Evolutionary conservation across 345 rosid species (phyloP), one percentile per base, ranked within the genome.

Genomic region (Bruguiera sexangula): DNA sequence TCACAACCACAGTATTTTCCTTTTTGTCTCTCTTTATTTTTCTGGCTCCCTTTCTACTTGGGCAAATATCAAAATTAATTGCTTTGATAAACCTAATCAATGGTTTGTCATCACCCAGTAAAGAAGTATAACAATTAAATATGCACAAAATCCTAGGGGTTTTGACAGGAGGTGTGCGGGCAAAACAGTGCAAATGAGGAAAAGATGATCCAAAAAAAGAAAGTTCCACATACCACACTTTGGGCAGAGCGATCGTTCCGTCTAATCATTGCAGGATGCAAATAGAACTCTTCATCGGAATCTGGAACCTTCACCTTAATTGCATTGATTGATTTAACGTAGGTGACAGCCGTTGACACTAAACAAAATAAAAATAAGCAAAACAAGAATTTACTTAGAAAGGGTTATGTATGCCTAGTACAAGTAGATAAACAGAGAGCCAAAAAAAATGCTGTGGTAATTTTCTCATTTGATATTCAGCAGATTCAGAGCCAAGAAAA

Each of bases 201-300:
- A 22, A 55, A 26, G 29, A 55, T 55, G 16, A 22, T 19, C 9
- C 9, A 55, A 22, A 6, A 55, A 8, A 53, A 21, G 30, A 22
- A 55, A 55, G 11, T 5, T 55, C 24, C 16, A 24, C 82, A 59
- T 88, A 94, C 98, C 95, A 91, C 96, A 69, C 98, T 94, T 77
- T 87, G 91, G 0, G 97, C 95, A 27, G 97, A 94, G 62, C 87
- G 90, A 63, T 94, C 97, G 22, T 94, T 94, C 75, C 97, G 80
- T 78, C 98, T 89, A 34, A 94, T 96, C 2, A 91, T 94, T 39
- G 98, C 97, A 68, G 98, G 97, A 79, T 94, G 96, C 54, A 89
- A 85, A 82, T 85, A 79, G 87, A 94, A 87, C 78, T 88, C 98
- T 72, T 91, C 97, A 1, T 86, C 93, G 77, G 98, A 87, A 72